These are phyloP conservation scores for Fusarium duplospermum DNA, from an alignment of 2,329 filamentous ascomycete species.

Conservation along the genomic window DNA sequence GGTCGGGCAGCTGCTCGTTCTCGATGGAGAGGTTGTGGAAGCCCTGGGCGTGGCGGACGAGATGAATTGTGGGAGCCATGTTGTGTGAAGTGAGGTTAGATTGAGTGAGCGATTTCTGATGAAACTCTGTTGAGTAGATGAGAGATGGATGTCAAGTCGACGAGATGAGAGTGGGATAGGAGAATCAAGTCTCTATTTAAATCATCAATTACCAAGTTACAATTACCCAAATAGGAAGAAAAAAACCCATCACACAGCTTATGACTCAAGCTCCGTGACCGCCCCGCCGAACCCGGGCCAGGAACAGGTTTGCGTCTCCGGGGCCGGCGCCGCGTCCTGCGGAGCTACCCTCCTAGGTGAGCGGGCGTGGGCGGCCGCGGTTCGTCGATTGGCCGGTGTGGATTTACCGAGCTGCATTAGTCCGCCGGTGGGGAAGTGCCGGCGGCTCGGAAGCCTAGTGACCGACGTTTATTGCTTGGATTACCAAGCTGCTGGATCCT, in stretches of 20 bases:
- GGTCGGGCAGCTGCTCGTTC: slow-evolving; percentile 81
- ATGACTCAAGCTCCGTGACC: slow-evolving; percentile 32
- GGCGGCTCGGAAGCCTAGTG: neutral
- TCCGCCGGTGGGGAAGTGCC: slow-evolving; percentile 2
- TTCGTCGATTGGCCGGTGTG: slow-evolving; percentile 35
- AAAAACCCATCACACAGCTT: slow-evolving; percentile 1
- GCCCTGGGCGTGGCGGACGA: slow-evolving; percentile 81
- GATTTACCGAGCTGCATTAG: slow-evolving; percentile 20
- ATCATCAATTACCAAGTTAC: neutral
- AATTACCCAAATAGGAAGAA: neutral
- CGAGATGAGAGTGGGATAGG: neutral
- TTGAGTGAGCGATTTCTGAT: slow-evolving; percentile 7
- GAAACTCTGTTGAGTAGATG: neutral
- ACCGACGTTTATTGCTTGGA: slow-evolving; percentile 2
- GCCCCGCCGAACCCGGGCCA: slow-evolving; percentile 29
- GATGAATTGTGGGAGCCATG: slow-evolving; percentile 69
- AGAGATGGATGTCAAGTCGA: neutral
- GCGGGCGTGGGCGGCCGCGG: slow-evolving; percentile 35
- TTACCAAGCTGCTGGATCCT: slow-evolving; percentile 16
- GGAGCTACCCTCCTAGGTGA: slow-evolving; percentile 36
- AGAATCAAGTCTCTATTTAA: slow-evolving; percentile 3
- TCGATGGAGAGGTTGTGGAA: slow-evolving; percentile 80
- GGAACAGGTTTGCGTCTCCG: slow-evolving; percentile 19
- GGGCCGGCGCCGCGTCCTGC: slow-evolving; percentile 34
- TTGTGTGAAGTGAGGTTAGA: slow-evolving; percentile 13